A percentile compares a stretch with the other conserved stretches of the same genome.
Conservation (phyloP, 2,329 filamentous ascomycete species). For the Phaeosphaeriaceae sp. region DNA sequence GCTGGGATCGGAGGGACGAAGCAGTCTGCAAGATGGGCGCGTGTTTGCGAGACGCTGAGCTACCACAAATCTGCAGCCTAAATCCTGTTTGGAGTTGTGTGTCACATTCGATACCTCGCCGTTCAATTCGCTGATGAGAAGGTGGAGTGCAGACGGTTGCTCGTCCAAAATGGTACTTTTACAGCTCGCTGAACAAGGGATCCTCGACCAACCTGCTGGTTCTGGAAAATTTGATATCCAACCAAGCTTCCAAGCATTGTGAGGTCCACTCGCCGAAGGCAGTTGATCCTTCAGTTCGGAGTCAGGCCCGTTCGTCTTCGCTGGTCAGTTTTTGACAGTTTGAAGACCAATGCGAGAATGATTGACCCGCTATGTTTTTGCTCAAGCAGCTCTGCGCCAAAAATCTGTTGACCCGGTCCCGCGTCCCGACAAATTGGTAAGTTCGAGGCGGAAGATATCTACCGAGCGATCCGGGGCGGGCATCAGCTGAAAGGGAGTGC, state of each 20-base stretch:
- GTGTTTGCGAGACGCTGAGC: neutral
- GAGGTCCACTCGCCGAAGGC: neutral
- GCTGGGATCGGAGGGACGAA: constrained; percentile 3
- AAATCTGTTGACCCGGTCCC: neutral
- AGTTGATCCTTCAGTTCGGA: neutral
- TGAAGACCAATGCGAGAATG: neutral
- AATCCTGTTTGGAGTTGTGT: constrained; percentile 1
- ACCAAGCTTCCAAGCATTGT: neutral
- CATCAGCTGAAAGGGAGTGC: constrained; percentile 9
- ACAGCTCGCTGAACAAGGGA: neutral
- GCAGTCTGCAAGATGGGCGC: neutral
- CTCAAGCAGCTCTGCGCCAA: constrained; percentile 6
- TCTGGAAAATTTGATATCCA: neutral
- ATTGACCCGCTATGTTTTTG: constrained; percentile 11
- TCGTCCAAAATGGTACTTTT: neutral
- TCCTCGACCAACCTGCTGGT: neutral
- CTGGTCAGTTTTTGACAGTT: neutral
- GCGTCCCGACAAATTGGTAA: constrained; percentile 14
- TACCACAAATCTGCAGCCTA: neutral
- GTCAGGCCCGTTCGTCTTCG: neutral
- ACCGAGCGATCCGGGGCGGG: constrained; percentile 15
- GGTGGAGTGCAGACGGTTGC: neutral
- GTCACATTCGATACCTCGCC: neutral
- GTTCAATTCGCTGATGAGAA: neutral
- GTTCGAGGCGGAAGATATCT: constrained; percentile 14